These are phyloP conservation scores for Zygosaccharomyces sapae DNA, from an alignment of 1,139 yeast species.

Conservation along the genomic window DNA sequence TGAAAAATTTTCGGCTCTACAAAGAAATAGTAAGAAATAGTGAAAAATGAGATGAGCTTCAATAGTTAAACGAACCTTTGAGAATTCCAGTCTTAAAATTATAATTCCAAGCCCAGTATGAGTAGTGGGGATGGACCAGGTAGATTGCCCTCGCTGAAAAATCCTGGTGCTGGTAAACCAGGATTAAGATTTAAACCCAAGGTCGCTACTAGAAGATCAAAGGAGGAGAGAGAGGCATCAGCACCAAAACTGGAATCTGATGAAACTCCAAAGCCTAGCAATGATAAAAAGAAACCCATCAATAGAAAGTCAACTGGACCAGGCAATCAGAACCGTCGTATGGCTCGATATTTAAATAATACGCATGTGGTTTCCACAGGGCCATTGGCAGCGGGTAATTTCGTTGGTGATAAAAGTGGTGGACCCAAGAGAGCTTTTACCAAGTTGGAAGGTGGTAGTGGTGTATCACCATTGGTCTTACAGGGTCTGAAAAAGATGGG, in stretches of 20 bases:
- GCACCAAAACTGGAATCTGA: constrained; percentile 56
- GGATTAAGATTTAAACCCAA: constrained; percentile 73
- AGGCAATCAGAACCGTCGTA: constrained; percentile 42
- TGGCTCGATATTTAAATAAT: constrained; percentile 47
- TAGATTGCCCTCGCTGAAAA: constrained; percentile 35
- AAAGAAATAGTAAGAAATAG: constrained; percentile 1
- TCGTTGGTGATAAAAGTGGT: constrained; percentile 35
- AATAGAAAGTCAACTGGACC: constrained; percentile 23
- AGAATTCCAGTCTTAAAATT: not conserved
- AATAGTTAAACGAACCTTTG: constrained; percentile 5
- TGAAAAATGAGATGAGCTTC: constrained; percentile 18
- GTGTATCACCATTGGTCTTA: constrained; percentile 27
- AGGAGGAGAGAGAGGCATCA: constrained; percentile 75
- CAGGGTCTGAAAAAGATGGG: constrained; percentile 34
- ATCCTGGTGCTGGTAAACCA: constrained; percentile 40
- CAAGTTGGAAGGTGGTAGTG: constrained; percentile 24
- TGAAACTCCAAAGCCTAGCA: constrained; percentile 29
- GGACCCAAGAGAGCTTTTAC: constrained; percentile 28
- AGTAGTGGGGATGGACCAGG: constrained; percentile 26
- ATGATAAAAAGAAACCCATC: constrained; percentile 33
- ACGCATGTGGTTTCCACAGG: constrained; percentile 70
- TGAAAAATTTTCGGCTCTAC: constrained; percentile 14
- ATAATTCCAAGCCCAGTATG: constrained; percentile 10
- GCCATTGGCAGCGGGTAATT: constrained; percentile 66
- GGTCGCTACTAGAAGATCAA: constrained; percentile 72